Base-by-base conservation (phyloP, 2,329 filamentous ascomycete species). In the Penicillium frequentans region DNA sequence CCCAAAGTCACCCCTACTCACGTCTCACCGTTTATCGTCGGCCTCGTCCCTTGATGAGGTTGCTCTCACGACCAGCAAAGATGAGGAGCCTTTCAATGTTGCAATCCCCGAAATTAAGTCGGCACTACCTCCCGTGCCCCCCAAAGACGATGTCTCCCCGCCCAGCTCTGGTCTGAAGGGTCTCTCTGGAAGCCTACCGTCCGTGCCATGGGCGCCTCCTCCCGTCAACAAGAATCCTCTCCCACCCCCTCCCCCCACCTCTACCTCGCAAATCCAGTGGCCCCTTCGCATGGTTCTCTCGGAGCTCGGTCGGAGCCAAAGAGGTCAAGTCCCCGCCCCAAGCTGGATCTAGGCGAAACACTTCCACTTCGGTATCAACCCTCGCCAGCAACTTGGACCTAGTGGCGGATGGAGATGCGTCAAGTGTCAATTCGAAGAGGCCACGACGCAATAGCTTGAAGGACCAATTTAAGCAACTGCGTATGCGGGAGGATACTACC, bases 221-320 rank as follows among this genome's bases (percentile, higher is more conserved):
- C 79, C 83, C 21, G 64, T 69, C 42, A 74, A 73, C 64, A 72
- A 73, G 59, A 67, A 70, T 47, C 61, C 70, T 39, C 57, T 75
- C 54, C 71, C 75, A 39, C 72, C 74, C 24, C 72, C 78, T 45
- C 72, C 76, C 76, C 21, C 73, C 75, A 4, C 67, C 71, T 42
- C 71, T 77, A 19, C 67, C 78, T 64, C 83, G 91, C 69, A 96
- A 95, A 73, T 84, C 96, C 54, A 93, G 90, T 9, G 91, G 90
- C 64, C 91, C 90, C n/a, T 96, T 96, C 67, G 86, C 90, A 39
- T 93, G 90, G 87, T 82, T 96, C 39, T 91, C 90, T 31, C 82
- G 91, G 64, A 88, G 82, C 71, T 84, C 86, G 24, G 75, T 74
- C 27, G 73, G 75, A 11, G 81, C 82, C 35, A 84, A 82, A 70